Conservation (phyloP, 768 basidiomycete species). For the Russula sp. region DNA sequence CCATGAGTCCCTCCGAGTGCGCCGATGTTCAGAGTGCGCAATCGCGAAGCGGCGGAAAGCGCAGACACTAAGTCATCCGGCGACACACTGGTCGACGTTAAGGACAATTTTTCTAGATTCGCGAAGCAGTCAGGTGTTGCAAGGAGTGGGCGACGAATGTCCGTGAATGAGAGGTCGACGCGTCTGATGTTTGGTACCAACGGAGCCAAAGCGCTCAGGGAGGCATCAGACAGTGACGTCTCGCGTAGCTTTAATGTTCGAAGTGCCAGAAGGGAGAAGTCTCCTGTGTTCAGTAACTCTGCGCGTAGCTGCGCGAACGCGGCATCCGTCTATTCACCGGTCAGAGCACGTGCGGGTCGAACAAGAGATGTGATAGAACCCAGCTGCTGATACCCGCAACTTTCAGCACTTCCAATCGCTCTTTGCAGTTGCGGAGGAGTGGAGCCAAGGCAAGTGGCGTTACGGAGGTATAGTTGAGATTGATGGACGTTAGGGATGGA, state of each 20-base stretch:
- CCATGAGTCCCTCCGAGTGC: slow-evolving; percentile 48
- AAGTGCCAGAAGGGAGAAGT: slow-evolving; percentile 36
- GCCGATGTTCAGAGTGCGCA: slow-evolving; percentile 50
- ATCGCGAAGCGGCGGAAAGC: slow-evolving; percentile 34
- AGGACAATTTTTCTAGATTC: slow-evolving; percentile 52
- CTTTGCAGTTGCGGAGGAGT: slow-evolving; percentile 36
- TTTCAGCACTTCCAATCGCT: slow-evolving; percentile 49
- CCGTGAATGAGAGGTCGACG: slow-evolving; percentile 63
- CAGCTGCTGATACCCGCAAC: slow-evolving; percentile 56
- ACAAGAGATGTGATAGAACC: slow-evolving; percentile 33
- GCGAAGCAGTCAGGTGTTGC: slow-evolving; percentile 12
- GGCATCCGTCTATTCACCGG: slow-evolving; percentile 47
- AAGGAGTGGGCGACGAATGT: slow-evolving; percentile 36
- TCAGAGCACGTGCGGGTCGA: background rate
- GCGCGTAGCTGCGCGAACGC: slow-evolving; percentile 43
- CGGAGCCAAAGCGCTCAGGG: slow-evolving; percentile 38
- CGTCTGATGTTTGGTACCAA: slow-evolving; percentile 46
- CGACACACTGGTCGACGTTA: slow-evolving; percentile 50
- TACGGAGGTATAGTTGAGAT: slow-evolving; percentile 57
- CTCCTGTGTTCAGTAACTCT: slow-evolving; percentile 21
- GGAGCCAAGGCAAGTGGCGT: slow-evolving; percentile 43
- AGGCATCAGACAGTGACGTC: slow-evolving; percentile 44
- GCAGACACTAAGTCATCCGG: slow-evolving; percentile 37
- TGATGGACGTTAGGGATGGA: slow-evolving; percentile 40
- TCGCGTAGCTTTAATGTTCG: slow-evolving; percentile 56